Evolutionary conservation across 1,284 basidiomycete species (phyloP), one percentile per base, ranked within the genome.

Genomic region (Melampsora americana): DNA sequence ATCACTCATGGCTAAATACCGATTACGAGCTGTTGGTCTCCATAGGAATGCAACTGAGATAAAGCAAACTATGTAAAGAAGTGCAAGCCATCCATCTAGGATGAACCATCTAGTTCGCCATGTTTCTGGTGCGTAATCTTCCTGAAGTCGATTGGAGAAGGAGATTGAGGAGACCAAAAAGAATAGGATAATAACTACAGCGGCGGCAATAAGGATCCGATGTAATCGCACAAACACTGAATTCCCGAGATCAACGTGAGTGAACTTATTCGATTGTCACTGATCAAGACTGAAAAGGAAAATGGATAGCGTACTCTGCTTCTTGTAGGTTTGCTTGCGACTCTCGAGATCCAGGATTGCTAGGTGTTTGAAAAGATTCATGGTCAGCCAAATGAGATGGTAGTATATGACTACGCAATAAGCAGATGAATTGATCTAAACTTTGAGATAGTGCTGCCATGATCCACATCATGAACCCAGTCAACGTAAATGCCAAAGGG

Each of bases 81-180:
- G 85, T 0, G 91, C 88, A 39, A 98, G 87, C 87, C 93, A 97
- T n/a, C 94, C 96, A 80, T 99, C 96, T 60, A 99, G 87, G 18
- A 99, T 85, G 88, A 94, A 93, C 96, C 96, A 99, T 68, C 95
- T 89, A 70, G 89, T 88, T 79, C 87, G 88, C 95, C 95, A 99
- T n/a, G 92, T 92, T 78, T 90, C 90, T 1, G 95, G 91, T 7
- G 92, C 90, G 81, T 95, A 98, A 81, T 95, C 91, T 87, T 96
- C 92, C 9, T 92, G 90, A 23, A 92, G 85, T 68, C 94, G 89
- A 78, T 92, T 92, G 0, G 93, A 93, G 84, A 99, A 93, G 9
- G 92, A 90, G 82, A 97, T 85, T 0, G 92, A 90, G 1, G 94
- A 96, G 6, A 97, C 89, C 32, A 95, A 89, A 82, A 98, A 98